Conservation (phyloP, 192 early-diverging fungal species). For the Umbelopsis sp. region DNA sequence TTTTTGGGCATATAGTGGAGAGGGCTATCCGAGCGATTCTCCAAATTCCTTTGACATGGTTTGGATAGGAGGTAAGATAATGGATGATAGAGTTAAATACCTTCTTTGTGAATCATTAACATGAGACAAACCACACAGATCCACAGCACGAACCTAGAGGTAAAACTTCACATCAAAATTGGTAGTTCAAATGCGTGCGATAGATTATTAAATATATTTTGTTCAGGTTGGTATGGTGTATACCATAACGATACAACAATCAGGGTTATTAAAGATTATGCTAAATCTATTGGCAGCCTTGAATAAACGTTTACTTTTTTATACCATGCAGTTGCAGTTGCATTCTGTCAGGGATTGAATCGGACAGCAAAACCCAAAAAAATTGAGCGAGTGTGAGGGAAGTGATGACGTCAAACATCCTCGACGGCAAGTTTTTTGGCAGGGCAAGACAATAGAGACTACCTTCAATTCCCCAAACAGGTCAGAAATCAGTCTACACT, state of each 20-base stretch:
- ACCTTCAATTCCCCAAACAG: conserved; percentile 12
- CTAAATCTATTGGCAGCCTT: neutral
- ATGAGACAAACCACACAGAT: neutral
- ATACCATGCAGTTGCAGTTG: too few species aligned
- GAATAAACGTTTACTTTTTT: neutral
- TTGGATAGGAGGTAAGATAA: conserved; percentile 43
- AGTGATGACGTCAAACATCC: conserved; percentile 3
- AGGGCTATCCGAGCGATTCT: conserved; percentile 41
- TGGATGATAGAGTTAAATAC: too few species aligned
- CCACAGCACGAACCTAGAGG: conserved; percentile 38
- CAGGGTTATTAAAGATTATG: conserved; percentile 17
- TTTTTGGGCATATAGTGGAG: conserved; percentile 70
- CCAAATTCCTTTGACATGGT: conserved; percentile 44
- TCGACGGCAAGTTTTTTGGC: neutral
- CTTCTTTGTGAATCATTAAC: neutral
- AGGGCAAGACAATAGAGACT: conserved; percentile 25
- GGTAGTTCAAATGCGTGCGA: too few species aligned
- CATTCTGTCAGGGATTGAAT: too few species aligned
- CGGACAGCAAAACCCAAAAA: neutral
- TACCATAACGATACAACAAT: conserved; percentile 54
- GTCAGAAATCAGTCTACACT: conserved; percentile 3
- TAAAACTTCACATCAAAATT: neutral
- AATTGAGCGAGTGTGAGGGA: neutral
- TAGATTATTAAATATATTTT: neutral
- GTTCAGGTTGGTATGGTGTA: conserved; percentile 66